Evolutionary conservation across 164 flowering plant genomes (phyloP), one percentile per base, ranked within the genome.

Genomic region (Paratinospora sagittata): DNA sequence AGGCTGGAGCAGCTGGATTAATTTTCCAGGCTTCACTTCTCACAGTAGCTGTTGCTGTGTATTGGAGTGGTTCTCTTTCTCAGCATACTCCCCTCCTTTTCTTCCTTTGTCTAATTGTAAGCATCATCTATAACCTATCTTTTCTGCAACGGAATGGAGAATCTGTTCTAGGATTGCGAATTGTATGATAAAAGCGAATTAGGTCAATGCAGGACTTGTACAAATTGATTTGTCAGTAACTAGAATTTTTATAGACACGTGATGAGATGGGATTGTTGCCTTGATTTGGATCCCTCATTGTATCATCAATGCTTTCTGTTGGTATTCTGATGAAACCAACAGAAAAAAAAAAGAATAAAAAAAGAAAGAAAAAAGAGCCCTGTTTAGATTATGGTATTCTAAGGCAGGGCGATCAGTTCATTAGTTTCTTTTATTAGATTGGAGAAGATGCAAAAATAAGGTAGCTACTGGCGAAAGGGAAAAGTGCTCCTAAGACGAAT

Each of bases 1-100:
- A 96, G 98, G 98, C 99, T 67, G 98, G 99, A 74, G 99, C 99
- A 37, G 89, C 74, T 71, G 99, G 98, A 63, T 76, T 96, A 72
- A 77, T 93, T 66, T 81, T 90, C 70, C 99, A 96, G 80, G 97
- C 98, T 68, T 85, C 88, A 66, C 90, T 96, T 80, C 93, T 96
- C 67, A 80, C 85, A n/a, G 11, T 83, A 21, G 97, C 99, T 68
- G 97, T 91, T 75, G 90, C 87, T 71, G 98, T 93, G 23, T 96
- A 90, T 74, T 87, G 88, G 90, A 90, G 87, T 79, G 87, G 97
- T 71, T 82, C 89, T 71, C 89, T 91, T 68, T 83, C 97, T 70
- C 92, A 70, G 75, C 78, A 82, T 70, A 81, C 79, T 10, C 96
- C 98, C n/a, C 84, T 96, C 63, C 74, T 89, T 24, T 86, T 93